phyloP scores from a whole-genome alignment of 495 filamentous ascomycete genomes.

The Amniculicola lignicola region DNA sequence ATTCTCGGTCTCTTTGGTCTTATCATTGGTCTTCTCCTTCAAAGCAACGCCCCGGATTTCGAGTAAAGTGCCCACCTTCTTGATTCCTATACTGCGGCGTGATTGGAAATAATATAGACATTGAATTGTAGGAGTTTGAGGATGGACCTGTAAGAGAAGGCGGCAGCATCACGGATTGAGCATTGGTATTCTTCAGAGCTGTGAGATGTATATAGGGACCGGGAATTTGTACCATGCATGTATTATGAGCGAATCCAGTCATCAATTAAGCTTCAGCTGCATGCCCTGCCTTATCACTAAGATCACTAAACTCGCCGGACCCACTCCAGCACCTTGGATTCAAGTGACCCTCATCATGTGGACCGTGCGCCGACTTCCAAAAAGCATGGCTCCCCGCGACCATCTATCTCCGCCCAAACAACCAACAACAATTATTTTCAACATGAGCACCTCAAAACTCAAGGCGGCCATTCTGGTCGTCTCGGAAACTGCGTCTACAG shows the following conservation, averaged over 20 bases:
- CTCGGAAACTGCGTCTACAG: slow-evolving; percentile 85
- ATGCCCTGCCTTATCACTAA: too few species aligned
- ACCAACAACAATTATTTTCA: background rate
- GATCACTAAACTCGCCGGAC: too few species aligned
- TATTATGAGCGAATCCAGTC: slow-evolving; percentile 32
- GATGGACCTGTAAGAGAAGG: slow-evolving; percentile 8
- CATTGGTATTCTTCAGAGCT: slow-evolving; percentile 1
- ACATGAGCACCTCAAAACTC: slow-evolving; percentile 42
- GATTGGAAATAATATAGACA: too few species aligned
- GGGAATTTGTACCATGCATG: slow-evolving; percentile 24
- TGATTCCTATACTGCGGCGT: too few species aligned
- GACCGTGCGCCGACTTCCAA: slow-evolving; percentile 8
- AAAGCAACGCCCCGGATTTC: slow-evolving; percentile 77
- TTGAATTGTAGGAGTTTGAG: background rate
- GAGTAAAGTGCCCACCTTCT: slow-evolving; percentile 34
- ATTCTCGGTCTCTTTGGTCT: slow-evolving; percentile 96
- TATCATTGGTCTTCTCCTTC: slow-evolving; percentile 87
- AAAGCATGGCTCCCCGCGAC: slow-evolving; percentile 3
- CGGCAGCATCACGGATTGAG: slow-evolving; percentile 8
- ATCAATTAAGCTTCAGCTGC: too few species aligned
- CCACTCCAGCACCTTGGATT: too few species aligned
- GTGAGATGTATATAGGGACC: slow-evolving; percentile 24
- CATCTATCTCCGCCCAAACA: background rate
- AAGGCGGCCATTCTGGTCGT: slow-evolving; percentile 78
- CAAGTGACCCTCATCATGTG: too few species aligned